These are phyloP conservation scores for Xylariaceae sp. DNA, from an alignment of 2,329 filamentous ascomycete species.

Conservation along the genomic window DNA sequence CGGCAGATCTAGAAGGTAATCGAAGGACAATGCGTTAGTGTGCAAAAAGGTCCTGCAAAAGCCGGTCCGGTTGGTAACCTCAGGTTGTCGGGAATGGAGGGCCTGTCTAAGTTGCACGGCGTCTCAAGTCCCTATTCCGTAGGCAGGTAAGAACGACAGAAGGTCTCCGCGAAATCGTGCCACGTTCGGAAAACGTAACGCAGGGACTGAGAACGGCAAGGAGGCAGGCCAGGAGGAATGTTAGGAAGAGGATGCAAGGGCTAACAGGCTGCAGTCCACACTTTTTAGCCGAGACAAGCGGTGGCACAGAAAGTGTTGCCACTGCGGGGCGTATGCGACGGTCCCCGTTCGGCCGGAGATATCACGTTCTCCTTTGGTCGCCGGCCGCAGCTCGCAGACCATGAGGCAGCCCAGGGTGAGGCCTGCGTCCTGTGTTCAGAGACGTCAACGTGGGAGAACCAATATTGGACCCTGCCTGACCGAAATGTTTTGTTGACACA, in stretches of 20 bases:
- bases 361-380: neutral
- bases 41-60: slow-evolving; percentile 18
- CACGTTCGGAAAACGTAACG: slow-evolving; percentile 11
- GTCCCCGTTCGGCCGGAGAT: neutral
- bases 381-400: neutral
- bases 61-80: slow-evolving; percentile 23
- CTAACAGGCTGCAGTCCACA: slow-evolving; percentile 15
- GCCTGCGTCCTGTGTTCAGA: neutral
- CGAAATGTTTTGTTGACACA: neutral
- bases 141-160: slow-evolving; percentile 12
- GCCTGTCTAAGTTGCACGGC: too few relatives aligned
- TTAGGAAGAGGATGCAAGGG: slow-evolving; percentile 11
- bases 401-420: neutral
- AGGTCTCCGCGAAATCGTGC: slow-evolving; percentile 10
- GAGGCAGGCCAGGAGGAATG: slow-evolving; percentile 7
- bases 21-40: slow-evolving; percentile 24
- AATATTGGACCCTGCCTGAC: neutral
- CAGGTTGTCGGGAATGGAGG: slow-evolving; percentile 4
- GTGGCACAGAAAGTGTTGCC: neutral
- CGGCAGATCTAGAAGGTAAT: slow-evolving; percentile 19
- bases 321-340: neutral
- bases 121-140: neutral
- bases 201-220: slow-evolving; percentile 4
- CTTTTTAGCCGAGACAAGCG: slow-evolving; percentile 3
- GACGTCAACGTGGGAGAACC: neutral